A percentile compares a stretch with the other conserved stretches of the same genome.
Evolutionary conservation across 352 stramenopile species (phyloP).

Genomic region (Phytophthora foliorum): DNA sequence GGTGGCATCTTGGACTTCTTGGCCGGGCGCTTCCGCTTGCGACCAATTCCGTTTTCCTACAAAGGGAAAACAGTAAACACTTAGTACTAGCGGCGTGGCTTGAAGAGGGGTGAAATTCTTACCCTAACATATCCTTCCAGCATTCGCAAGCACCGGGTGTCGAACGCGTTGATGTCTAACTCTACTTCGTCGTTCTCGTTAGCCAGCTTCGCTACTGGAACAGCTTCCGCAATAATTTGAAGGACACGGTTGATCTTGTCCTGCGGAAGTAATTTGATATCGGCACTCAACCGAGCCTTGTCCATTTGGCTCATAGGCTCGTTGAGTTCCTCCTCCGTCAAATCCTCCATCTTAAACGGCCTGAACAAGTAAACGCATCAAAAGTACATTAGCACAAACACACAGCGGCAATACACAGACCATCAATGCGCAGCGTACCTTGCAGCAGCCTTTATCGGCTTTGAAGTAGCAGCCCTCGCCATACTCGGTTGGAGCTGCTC

Average conservation of each 20-base stretch:
- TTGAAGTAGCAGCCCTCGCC: slow-evolving; percentile 51
- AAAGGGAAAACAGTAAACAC: slow-evolving; percentile 24
- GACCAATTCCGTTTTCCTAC: slow-evolving; percentile 90
- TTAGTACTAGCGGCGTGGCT: slow-evolving; percentile 31
- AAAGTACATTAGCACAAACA: slow-evolving; percentile 12
- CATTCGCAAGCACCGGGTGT: slow-evolving; percentile 88
- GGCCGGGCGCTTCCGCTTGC: slow-evolving; percentile 83
- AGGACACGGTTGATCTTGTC: slow-evolving; percentile 92
- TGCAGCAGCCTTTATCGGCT: slow-evolving; percentile 61
- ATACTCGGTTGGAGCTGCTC: slow-evolving; percentile 79
- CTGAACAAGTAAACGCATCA: slow-evolving; percentile 38
- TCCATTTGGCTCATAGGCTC: slow-evolving; percentile 89
- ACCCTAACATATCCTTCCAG: slow-evolving; percentile 92
- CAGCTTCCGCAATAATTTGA: slow-evolving; percentile 89
- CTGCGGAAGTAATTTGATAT: slow-evolving; percentile 84
- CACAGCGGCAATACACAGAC: neutral
- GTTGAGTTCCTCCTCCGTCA: slow-evolving; percentile 90
- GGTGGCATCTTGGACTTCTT: slow-evolving; percentile 62
- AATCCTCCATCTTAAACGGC: slow-evolving; percentile 90
- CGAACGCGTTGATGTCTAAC: slow-evolving; percentile 92
- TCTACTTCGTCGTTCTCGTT: slow-evolving; percentile 91
- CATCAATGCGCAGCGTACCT: slow-evolving; percentile 43
- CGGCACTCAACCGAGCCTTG: slow-evolving; percentile 81
- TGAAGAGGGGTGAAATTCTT: slow-evolving; percentile 48
- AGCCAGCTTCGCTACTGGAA: slow-evolving; percentile 85